phyloP scores from a whole-genome alignment of 176 grass and related monocot genomes.

The Aegilops speltoides region DNA sequence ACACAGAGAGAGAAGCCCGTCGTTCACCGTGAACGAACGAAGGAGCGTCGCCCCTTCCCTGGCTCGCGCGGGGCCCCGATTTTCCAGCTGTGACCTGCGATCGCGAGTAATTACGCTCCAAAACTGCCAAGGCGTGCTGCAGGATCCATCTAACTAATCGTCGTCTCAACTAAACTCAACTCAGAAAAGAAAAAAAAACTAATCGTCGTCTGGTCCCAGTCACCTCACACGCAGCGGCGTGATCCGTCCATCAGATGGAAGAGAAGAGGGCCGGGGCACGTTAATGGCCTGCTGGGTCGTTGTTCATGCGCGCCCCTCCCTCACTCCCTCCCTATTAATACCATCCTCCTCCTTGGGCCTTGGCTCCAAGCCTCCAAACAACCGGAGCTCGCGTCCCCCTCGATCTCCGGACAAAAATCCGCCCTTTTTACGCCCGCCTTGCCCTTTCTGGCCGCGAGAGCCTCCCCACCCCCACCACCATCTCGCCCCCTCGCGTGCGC shows the following conservation, averaged over 20 bases:
- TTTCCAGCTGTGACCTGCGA: background rate
- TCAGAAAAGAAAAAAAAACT: too few species aligned
- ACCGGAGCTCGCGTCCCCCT: constrained; percentile 25
- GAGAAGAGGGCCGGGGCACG: too few species aligned
- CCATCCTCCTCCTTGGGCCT: background rate
- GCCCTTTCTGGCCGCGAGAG: constrained; percentile 30
- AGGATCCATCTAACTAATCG: background rate
- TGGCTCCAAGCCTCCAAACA: background rate
- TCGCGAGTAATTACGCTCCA: background rate
- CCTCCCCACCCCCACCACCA: background rate
- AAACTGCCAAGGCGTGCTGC: background rate
- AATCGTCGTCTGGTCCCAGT: background rate
- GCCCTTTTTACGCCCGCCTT: constrained; percentile 9
- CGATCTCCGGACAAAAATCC: constrained; percentile 13
- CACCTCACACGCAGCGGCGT: background rate
- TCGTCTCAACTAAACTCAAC: background rate
- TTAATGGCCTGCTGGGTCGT: too few species aligned
- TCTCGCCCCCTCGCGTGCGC: constrained; percentile 1
- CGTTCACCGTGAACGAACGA: too few species aligned
- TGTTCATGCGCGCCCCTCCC: background rate
- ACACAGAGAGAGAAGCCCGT: background rate
- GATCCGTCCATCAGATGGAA: too few species aligned
- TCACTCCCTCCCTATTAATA: constrained; percentile 49
- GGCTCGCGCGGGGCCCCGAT: too few species aligned
- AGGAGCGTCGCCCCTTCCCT: too few species aligned